Evolutionary conservation across 1,284 basidiomycete genomes (phyloP), one percentile per base, ranked within the genome.

Genomic region (Kalmanozyma brasiliensis): DNA sequence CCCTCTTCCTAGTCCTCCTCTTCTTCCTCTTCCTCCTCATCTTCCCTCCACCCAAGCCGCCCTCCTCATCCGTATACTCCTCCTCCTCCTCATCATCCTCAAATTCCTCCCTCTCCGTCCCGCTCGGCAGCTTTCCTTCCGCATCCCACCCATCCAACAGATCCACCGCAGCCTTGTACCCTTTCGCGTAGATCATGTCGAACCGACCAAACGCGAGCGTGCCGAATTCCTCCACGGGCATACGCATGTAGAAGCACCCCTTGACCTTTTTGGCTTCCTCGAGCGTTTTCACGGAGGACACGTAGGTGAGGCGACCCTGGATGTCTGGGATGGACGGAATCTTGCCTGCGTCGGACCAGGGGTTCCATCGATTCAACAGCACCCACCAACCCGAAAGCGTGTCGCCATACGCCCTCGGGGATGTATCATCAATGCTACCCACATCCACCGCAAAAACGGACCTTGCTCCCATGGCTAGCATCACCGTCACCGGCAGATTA

Each of bases 301-400:
- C 95, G 83, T 98, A 99, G 47, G 95, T 93, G 49, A 99, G 86
- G 16, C 96, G 89, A 77, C 91, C 90, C 79, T 98, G 96, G 51
- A 99, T 93, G 80, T 98, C 95, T 1, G 96, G 93, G 81, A 98
- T 96, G 16, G 91, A 90, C 23, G 94, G 92, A 8, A 98, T 89
- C 58, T 87, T 88, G 62, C 88, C 85, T 46, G 90, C 88, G 77
- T 88, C 89, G 36, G 91, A 76, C 80, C 81, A 82, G 8, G 80
- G 81, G 45, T 80, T 83, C 88, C 89, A 96, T 58, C 93, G 86
- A 82, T 95, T 96, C 58, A 98, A 82, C 55, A 98, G 85, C 16
- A 98, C 87, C 92, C 93, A 98, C 90, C 93, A 97, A 20, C 96
- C 96, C 2, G 94, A 97, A 1, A 99, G 87, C 0, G 92, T 90